Evolutionary conservation across 2,329 filamentous ascomycete genomes (phyloP).

Genomic region (Paecilomyces sp.): DNA sequence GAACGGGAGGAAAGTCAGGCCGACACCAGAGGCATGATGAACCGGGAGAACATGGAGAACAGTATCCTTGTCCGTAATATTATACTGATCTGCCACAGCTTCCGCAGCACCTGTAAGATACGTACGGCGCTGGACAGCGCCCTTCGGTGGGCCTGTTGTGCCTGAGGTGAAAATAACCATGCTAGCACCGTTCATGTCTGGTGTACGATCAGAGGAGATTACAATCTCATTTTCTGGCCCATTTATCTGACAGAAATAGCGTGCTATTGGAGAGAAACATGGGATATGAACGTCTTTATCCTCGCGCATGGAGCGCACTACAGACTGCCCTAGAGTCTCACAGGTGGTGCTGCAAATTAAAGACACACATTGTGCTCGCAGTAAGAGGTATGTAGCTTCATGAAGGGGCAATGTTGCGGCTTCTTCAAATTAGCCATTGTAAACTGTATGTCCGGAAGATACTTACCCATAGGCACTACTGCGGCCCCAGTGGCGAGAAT

Average conservation of each 20-base stretch:
- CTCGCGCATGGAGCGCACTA: no score
- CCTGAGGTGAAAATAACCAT: constrained; percentile 23
- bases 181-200: constrained; percentile 22
- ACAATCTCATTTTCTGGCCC: constrained; percentile 10
- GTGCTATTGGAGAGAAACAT: constrained; percentile 15
- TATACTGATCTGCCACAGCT: constrained; percentile 20
- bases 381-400: no score
- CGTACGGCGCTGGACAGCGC: constrained; percentile 11
- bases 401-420: no score
- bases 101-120: constrained; percentile 2
- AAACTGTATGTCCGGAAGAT: rapidly evolving
- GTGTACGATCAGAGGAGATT: constrained; percentile 21
- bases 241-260: constrained; percentile 9
- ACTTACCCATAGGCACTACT: constrained; percentile 26
- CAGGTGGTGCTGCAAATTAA: no score
- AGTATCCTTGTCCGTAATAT: constrained; percentile 18
- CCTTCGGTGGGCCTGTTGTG: constrained; percentile 19
- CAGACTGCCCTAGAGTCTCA: no score
- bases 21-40: constrained; percentile 22
- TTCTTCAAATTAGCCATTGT: background rate
- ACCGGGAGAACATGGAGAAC: constrained; percentile 26
- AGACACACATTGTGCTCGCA: no score
- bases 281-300: no score
- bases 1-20: constrained; percentile 28
- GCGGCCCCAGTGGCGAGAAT: constrained; percentile 27